These are phyloP conservation scores for Talaromyces sp. DNA, from an alignment of 2,329 filamentous ascomycete species.

Conservation along the genomic window DNA sequence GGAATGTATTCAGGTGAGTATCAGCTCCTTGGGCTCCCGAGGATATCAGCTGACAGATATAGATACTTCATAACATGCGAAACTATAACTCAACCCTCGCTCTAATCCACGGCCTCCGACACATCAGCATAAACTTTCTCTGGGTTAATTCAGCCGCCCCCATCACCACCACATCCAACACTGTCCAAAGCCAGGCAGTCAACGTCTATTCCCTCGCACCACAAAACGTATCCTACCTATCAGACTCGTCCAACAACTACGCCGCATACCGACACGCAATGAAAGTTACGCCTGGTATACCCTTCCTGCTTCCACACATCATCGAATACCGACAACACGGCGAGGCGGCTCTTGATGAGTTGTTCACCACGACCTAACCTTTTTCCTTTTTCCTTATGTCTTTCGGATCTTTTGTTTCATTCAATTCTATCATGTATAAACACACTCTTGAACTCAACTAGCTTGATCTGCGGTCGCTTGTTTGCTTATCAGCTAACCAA, in stretches of 20 bases:
- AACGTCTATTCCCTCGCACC: slow-evolving; percentile 29
- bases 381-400: neutral
- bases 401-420: slow-evolving; percentile 11
- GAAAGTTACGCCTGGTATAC: slow-evolving; percentile 35
- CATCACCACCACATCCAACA: slow-evolving; percentile 4
- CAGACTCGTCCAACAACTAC: slow-evolving; percentile 36
- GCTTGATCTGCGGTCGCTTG: slow-evolving; percentile 13
- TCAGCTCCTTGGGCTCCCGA: neutral
- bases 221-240: slow-evolving; percentile 28
- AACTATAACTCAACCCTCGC: slow-evolving; percentile 43
- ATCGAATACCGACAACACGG: slow-evolving; percentile 34
- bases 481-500: neutral
- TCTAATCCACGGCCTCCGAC: slow-evolving; percentile 38
- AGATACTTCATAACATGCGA: slow-evolving; percentile 32
- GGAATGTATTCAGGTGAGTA: slow-evolving; percentile 37
- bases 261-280: slow-evolving; percentile 37
- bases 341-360: slow-evolving; percentile 28
- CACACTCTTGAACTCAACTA: slow-evolving; percentile 1
- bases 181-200: slow-evolving; percentile 20
- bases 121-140: slow-evolving; percentile 31
- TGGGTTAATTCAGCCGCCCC: slow-evolving; percentile 20
- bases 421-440: neutral
- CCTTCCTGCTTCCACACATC: slow-evolving; percentile 41
- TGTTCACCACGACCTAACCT: slow-evolving; percentile 26
- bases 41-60: neutral